phyloP scores from a whole-genome alignment of 306 rosid species.

The Cucurbita pepo region DNA sequence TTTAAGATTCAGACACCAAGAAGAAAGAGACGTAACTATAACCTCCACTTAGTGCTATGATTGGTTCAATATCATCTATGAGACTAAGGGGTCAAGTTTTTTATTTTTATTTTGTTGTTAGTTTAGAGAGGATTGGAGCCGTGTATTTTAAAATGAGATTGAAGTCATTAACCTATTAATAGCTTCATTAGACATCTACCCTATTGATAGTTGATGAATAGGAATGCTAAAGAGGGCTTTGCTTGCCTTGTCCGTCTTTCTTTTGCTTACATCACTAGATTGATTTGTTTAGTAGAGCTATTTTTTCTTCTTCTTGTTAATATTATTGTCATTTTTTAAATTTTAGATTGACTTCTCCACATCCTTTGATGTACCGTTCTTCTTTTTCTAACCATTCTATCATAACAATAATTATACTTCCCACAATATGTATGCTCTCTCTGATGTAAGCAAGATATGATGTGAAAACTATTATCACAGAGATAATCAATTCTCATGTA shows the following conservation, averaged over 20 bases:
- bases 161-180: background rate
- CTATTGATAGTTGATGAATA: background rate
- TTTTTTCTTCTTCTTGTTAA: no score
- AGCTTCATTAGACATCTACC: background rate
- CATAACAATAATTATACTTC: background rate
- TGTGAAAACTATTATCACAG: background rate
- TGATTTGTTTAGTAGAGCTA: background rate
- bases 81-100: background rate
- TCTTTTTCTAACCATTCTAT: constrained; percentile 3
- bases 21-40: background rate
- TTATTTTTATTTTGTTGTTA: no score
- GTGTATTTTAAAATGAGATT: background rate
- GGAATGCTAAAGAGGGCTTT: background rate
- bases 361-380: background rate
- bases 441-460: constrained; percentile 5
- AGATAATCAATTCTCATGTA: background rate
- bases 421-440: constrained; percentile 3
- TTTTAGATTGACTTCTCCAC: background rate
- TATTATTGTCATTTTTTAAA: no score
- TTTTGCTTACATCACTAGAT: constrained; percentile 1
- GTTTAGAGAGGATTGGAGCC: background rate
- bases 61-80: background rate
- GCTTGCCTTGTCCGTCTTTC: constrained; percentile 3
- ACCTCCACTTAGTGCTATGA: background rate
- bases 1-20: background rate